Evolutionary conservation across 169 alveolate species (phyloP), one percentile per base, ranked within the genome.

Genomic region (Plasmodium billcollinsi): DNA sequence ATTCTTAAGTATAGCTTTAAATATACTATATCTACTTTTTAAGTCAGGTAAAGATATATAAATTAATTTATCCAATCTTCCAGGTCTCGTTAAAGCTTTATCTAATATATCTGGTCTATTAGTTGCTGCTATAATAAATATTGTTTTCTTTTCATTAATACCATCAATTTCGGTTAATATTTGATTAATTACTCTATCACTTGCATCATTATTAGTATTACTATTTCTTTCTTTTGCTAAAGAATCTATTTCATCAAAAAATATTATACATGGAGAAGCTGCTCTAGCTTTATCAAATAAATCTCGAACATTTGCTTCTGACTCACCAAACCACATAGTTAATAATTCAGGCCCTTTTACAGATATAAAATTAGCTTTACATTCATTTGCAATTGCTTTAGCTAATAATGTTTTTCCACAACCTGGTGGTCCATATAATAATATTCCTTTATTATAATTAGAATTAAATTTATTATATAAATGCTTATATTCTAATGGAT

Each of bases 211-310:
- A 20, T 97, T 97, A 50, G 96, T 94, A 59, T 95, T 94, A 29
- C 93, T 80, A 61, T 98, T 98, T 85, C 99, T 91, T 56, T 93
- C 91, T 83, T 93, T 92, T 2, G 97, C 99, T 73, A 99, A 96
- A 3, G 99, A 97, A 93, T 99, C 99, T 26, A 99, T 98, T 94
- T 99, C 99, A 89, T 99, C 99, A 75, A 97, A 97, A 91, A 97
- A 97, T n/a, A 97, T 92, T 9, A 97, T 94, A 76, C 98, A 95
- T 1, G 98, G 98, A 33, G 98, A 96, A 33, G 97, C 97, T n/a
- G 96, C 96, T 9, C 96, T 54, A 1, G 96, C 96, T 76, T 94
- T 94, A 88, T 94, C 96, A 78, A 94, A 94, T 73, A 94, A 66
- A 63, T 94, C 96, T 15, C 96, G 58, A 4, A 94, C 96, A 78